Evolutionary conservation across 495 filamentous ascomycete genomes (phyloP).

Genomic region (Aspergillus nidulans): DNA sequence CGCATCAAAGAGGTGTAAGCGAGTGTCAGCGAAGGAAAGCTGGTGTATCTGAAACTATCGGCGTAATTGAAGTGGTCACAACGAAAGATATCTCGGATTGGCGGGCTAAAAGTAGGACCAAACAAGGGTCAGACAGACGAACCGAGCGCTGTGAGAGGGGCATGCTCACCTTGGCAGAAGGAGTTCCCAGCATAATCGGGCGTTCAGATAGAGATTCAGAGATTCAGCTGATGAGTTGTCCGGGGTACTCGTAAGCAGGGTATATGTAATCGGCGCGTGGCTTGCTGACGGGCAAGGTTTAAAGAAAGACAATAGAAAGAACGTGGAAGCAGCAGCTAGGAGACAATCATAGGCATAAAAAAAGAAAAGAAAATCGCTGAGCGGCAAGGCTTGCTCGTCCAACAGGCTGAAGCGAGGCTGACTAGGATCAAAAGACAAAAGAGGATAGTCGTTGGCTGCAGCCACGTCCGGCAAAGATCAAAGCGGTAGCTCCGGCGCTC

Average conservation of each 20-base stretch:
- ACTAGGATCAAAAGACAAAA: slow-evolving; percentile 7
- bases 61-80: not conserved
- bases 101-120: slow-evolving; percentile 14
- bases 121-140: slow-evolving; percentile 8
- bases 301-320: slow-evolving; percentile 7
- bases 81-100: slow-evolving; percentile 10
- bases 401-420: not conserved
- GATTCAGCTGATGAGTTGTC: slow-evolving; percentile 2
- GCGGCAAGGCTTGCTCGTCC: not conserved
- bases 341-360: not conserved
- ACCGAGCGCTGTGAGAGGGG: slow-evolving; percentile 6
- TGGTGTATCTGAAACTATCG: slow-evolving; percentile 3
- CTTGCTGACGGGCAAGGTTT: not conserved
- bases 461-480: not conserved
- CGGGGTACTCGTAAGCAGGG: not conserved
- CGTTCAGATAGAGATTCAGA: not conserved
- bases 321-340: not conserved
- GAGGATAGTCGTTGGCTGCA: not conserved
- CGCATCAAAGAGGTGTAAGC: not conserved
- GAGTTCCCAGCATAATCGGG: slow-evolving; percentile 6
- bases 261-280: not conserved
- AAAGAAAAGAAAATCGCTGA: not conserved
- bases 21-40: slow-evolving; percentile 5
- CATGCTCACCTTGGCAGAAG: slow-evolving; percentile 11
- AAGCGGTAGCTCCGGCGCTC: not conserved